phyloP scores from a whole-genome alignment of 2,329 filamentous ascomycete species.

The Dissoconium aciculare region DNA sequence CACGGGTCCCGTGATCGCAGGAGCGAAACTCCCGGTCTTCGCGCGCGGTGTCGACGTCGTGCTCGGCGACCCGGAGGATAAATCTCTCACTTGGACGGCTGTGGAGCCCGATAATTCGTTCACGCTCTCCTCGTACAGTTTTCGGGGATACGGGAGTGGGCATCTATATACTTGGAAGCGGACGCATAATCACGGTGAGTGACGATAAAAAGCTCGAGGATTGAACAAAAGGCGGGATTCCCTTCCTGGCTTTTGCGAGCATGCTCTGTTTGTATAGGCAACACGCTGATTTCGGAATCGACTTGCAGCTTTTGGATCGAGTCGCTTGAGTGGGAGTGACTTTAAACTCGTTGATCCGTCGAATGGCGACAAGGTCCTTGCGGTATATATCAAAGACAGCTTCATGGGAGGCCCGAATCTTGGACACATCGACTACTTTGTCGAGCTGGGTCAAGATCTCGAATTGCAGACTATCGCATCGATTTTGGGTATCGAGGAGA shows the following conservation, averaged over 20 bases:
- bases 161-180: slow-evolving; percentile 2
- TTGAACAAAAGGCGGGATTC: too few species aligned
- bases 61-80: not conserved
- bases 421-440: slow-evolving; percentile 3
- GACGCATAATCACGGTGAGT: slow-evolving; percentile 2
- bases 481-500: slow-evolving; percentile 4
- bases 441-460: slow-evolving; percentile 5
- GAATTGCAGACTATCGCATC: slow-evolving; percentile 2
- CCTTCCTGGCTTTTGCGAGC: too few species aligned
- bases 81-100: not conserved
- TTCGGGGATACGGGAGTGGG: not conserved
- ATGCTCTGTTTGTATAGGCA: too few species aligned
- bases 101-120: slow-evolving; percentile 2
- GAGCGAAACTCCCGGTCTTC: not conserved
- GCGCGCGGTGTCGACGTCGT: not conserved
- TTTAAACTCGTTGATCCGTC: slow-evolving; percentile 4
- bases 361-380: slow-evolving; percentile 1
- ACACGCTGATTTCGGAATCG: too few species aligned
- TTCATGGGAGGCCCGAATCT: slow-evolving; percentile 4
- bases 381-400: slow-evolving; percentile 2
- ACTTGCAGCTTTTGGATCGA: not conserved
- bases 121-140: slow-evolving; percentile 1
- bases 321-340: not conserved
- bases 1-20: not conserved
- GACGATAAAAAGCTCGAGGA: too few species aligned